phyloP scores from a whole-genome alignment of 805 yeast genomes.

The Pichia pseudocactophila region DNA sequence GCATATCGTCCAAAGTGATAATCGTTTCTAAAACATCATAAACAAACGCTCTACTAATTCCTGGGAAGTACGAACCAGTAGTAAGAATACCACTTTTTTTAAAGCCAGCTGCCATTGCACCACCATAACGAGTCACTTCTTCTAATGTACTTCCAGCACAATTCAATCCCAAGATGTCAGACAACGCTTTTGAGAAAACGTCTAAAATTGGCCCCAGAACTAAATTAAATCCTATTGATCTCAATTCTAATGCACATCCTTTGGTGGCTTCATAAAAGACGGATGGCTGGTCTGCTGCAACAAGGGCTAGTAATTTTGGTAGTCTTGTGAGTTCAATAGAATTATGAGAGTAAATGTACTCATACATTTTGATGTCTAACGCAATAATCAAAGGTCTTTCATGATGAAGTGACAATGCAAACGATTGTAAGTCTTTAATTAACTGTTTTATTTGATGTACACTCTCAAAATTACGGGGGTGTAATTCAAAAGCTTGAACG shows the following conservation, averaged over 20 bases:
- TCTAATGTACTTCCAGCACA: slow-evolving; percentile 52
- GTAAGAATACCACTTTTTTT: slow-evolving; percentile 44
- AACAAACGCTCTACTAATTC: slow-evolving; percentile 51
- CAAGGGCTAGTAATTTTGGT: slow-evolving; percentile 57
- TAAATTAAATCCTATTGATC: slow-evolving; percentile 44
- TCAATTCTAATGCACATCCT: slow-evolving; percentile 45
- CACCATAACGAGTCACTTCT: slow-evolving; percentile 45
- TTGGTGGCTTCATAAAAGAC: slow-evolving; percentile 43
- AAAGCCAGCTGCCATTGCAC: slow-evolving; percentile 44
- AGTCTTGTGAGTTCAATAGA: slow-evolving; percentile 41
- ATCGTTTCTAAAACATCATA: slow-evolving; percentile 49
- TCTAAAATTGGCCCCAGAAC: slow-evolving; percentile 54
- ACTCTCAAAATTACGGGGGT: slow-evolving; percentile 41
- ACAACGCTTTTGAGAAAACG: slow-evolving; percentile 45
- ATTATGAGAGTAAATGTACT: slow-evolving; percentile 49
- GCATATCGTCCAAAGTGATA: slow-evolving; percentile 45
- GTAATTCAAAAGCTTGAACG: slow-evolving; percentile 43
- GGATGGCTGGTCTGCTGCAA: slow-evolving; percentile 42
- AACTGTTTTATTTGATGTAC: slow-evolving; percentile 41
- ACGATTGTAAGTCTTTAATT: slow-evolving; percentile 43
- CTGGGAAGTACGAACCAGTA: slow-evolving; percentile 58
- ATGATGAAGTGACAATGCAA: slow-evolving; percentile 44
- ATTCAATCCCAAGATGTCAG: slow-evolving; percentile 48
- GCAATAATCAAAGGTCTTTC: slow-evolving; percentile 46
- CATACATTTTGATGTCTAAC: slow-evolving; percentile 54